phyloP scores from a whole-genome alignment of 2,329 filamentous ascomycete species.

The Diplodia mutila region DNA sequence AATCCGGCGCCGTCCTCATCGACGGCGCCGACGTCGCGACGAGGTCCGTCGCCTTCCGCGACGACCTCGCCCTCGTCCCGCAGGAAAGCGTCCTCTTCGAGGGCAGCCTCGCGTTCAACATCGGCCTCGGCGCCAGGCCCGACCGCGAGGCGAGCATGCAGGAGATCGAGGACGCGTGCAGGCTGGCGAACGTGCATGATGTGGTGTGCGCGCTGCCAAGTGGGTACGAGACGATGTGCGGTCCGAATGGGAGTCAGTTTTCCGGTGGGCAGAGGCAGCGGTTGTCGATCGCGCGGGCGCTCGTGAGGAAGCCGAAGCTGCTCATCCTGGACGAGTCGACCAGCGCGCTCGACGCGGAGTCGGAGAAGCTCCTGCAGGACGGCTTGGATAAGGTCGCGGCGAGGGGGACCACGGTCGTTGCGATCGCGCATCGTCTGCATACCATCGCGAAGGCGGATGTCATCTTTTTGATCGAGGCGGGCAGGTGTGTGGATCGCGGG shows the following conservation, averaged over 20 bases:
- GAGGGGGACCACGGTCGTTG: constrained; percentile 46
- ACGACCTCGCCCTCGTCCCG: constrained; percentile 50
- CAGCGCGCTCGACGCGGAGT: constrained; percentile 50
- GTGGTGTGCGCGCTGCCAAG: constrained; percentile 65
- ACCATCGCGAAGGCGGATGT: constrained; percentile 49
- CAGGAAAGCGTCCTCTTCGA: constrained; percentile 55
- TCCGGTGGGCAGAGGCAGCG: constrained; percentile 50
- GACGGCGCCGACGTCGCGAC: constrained; percentile 55
- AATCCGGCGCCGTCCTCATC: constrained; percentile 55
- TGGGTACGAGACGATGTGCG: constrained; percentile 64
- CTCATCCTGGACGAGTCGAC: constrained; percentile 49
- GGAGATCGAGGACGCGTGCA: constrained; percentile 69
- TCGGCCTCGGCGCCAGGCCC: constrained; percentile 56
- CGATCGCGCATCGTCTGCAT: constrained; percentile 50
- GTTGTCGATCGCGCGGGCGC: constrained; percentile 47
- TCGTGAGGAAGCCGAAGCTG: constrained; percentile 47
- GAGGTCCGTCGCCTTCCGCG: not conserved
- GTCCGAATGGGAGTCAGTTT: constrained; percentile 45
- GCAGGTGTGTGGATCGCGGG: constrained; percentile 53
- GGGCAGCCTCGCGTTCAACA: constrained; percentile 53
- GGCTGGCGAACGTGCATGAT: constrained; percentile 72
- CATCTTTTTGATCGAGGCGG: constrained; percentile 51
- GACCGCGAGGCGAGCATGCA: constrained; percentile 59
- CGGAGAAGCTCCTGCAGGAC: constrained; percentile 45
- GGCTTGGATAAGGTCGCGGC: constrained; percentile 42